Conservation (phyloP, 164 flowering plant genomes). For the Berberis vulgaris region DNA sequence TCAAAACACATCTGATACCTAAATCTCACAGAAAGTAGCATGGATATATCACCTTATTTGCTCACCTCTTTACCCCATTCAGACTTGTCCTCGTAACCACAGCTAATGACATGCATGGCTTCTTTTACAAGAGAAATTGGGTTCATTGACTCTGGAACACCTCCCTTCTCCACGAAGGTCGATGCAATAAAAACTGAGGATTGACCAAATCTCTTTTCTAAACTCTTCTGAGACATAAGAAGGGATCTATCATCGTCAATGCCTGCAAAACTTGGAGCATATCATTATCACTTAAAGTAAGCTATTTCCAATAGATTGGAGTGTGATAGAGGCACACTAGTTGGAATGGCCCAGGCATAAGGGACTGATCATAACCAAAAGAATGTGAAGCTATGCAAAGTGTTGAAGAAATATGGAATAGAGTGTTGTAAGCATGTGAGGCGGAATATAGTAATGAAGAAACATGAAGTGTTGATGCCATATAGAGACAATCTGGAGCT, state of each 20-base stretch:
- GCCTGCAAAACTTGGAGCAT: conserved; percentile 37
- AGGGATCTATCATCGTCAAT: conserved; percentile 86
- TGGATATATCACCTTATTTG: neutral
- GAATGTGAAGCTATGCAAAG: too few relatives aligned
- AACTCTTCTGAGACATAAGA: conserved; percentile 92
- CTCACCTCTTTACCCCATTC: conserved; percentile 99
- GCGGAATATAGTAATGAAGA: too few relatives aligned
- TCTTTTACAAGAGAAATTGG: conserved; percentile 85
- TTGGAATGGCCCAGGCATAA: neutral
- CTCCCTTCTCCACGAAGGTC: conserved; percentile 93
- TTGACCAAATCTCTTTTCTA: conserved; percentile 96
- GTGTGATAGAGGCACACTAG: too few relatives aligned
- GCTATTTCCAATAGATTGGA: neutral
- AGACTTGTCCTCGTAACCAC: conserved; percentile 95
- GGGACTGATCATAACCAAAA: too few relatives aligned
- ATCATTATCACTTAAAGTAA: neutral
- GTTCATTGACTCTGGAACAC: conserved; percentile 85
- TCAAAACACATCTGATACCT: neutral
- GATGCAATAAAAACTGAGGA: conserved; percentile 95
- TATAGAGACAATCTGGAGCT: too few relatives aligned
- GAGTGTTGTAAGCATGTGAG: too few relatives aligned
- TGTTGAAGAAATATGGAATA: too few relatives aligned
- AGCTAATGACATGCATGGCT: conserved; percentile 98
- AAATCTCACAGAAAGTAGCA: neutral
- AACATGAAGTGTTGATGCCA: too few relatives aligned